phyloP scores from a whole-genome alignment of 2,329 filamentous ascomycete genomes.

The Botrytis paeoniae region DNA sequence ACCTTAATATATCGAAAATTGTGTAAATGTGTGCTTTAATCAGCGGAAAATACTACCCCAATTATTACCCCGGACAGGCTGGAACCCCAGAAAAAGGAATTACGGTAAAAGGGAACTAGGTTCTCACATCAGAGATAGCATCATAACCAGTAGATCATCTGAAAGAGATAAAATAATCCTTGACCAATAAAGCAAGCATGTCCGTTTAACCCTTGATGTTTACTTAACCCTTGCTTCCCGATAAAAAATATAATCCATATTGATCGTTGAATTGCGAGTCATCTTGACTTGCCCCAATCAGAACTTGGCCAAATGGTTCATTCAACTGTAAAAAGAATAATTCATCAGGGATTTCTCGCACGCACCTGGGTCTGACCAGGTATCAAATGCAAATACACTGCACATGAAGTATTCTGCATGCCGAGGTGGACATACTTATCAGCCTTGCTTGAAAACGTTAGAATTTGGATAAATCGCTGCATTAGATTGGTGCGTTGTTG shows the following conservation, averaged over 20 bases:
- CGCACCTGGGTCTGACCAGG: neutral
- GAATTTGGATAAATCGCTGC: neutral
- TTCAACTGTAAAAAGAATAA: neutral
- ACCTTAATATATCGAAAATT: neutral
- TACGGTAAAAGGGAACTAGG: neutral
- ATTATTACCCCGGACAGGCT: neutral
- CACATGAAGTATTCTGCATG: conserved; percentile 2
- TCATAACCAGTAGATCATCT: neutral
- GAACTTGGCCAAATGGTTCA: neutral
- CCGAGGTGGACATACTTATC: neutral
- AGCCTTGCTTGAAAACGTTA: conserved; percentile 1
- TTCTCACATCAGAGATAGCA: neutral
- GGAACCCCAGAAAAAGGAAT: neutral
- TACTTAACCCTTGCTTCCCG: neutral
- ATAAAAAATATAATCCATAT: neutral
- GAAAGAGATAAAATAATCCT: neutral
- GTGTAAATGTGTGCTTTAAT: neutral
- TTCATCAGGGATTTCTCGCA: neutral
- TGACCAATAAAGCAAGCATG: neutral
- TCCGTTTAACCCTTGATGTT: neutral
- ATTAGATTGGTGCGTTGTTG: neutral
- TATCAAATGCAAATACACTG: neutral
- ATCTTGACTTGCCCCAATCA: neutral
- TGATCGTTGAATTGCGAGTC: neutral
- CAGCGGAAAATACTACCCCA: neutral